Evolutionary conservation across 2,329 filamentous ascomycete genomes (phyloP), one percentile per base, ranked within the genome.

Genomic region (Pochonia chlamydosporia): DNA sequence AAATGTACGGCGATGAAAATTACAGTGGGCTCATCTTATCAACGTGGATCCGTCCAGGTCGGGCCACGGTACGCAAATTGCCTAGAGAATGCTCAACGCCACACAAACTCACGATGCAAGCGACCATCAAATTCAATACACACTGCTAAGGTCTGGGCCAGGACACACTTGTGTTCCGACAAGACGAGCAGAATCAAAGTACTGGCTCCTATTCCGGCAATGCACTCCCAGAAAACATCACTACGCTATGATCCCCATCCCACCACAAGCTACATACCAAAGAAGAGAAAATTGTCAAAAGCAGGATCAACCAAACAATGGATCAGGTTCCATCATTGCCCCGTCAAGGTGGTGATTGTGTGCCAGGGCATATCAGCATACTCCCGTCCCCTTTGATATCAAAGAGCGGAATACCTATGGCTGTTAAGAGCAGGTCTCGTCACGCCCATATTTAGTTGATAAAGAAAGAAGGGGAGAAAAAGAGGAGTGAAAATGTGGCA

Each of bases 391-490:
- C 33, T 21, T 24, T 21, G 11, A 13, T 14, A 9, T 41, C 20
- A 41, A 33, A 64, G 61, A 67, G 58, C 68, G 70, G 72, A 74
- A 71, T 65, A 66, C 66, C 69, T 83, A 66, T 70, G 67, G 47
- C 70, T 76, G 73, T 63, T 66, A 70, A 63, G 51, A 76, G 78
- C 79, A 42, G 76, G 73, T 73, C 82, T 87, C 85, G 78, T 90
- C 85, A 85, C 75, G 65, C 80, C 82, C 84, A 83, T 79, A 80
- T 61, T 81, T 89, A 89, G 84, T 89, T 88, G 82, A 77, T 80
- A 68, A 64, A 69, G 74, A 77, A 70, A 65, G 69, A 54, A 36
- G 41, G 58, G 64, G 60, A 57, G 52, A 49, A 58, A 60, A 48
- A 55, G 46, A 47, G 47, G 42, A 44, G 49, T 33, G 45, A 49